Evolutionary conservation across 345 rosid species (phyloP).

Genomic region (Lepidium africanum): DNA sequence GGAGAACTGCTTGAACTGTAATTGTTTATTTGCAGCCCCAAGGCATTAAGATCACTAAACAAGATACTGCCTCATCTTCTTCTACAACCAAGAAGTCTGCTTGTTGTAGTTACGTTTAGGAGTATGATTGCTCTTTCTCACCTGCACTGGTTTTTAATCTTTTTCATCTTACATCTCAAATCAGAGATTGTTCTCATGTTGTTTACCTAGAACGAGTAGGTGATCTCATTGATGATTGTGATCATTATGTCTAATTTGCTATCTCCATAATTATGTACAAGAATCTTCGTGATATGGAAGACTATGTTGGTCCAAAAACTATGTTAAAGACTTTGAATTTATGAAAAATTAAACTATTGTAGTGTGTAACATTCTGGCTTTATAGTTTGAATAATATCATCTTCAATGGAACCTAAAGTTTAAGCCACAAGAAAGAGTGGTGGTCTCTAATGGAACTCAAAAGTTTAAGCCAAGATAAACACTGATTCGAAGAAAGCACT

Average conservation of each 20-base stretch:
- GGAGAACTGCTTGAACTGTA: not conserved
- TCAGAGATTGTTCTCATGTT: constrained; percentile 24
- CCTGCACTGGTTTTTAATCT: constrained; percentile 10
- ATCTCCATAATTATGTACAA: constrained; percentile 9
- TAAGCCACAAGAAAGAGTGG: not conserved
- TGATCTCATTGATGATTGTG: constrained; percentile 28
- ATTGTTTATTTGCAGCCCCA: constrained; percentile 38
- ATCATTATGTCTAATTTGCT: constrained; percentile 27
- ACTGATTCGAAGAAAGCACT: not conserved
- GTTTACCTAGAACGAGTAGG: constrained; percentile 24
- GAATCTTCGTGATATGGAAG: constrained; percentile 19
- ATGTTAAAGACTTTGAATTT: constrained; percentile 18
- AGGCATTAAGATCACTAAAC: constrained; percentile 60
- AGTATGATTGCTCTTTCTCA: constrained; percentile 16
- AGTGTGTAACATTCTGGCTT: not conserved
- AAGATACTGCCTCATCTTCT: constrained; percentile 35
- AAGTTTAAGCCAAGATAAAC: not conserved
- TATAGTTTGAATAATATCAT: no score
- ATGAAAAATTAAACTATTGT: constrained; percentile 10
- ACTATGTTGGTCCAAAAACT: constrained; percentile 17
- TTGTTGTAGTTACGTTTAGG: constrained; percentile 48
- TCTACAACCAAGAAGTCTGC: constrained; percentile 52
- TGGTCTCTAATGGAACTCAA: not conserved
- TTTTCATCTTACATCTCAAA: constrained; percentile 25
- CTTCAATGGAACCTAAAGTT: no score